A percentile compares a stretch with the other conserved stretches of the same genome.
Conservation (phyloP, 176 grass and related monocot species). For the Oryza longistaminata region DNA sequence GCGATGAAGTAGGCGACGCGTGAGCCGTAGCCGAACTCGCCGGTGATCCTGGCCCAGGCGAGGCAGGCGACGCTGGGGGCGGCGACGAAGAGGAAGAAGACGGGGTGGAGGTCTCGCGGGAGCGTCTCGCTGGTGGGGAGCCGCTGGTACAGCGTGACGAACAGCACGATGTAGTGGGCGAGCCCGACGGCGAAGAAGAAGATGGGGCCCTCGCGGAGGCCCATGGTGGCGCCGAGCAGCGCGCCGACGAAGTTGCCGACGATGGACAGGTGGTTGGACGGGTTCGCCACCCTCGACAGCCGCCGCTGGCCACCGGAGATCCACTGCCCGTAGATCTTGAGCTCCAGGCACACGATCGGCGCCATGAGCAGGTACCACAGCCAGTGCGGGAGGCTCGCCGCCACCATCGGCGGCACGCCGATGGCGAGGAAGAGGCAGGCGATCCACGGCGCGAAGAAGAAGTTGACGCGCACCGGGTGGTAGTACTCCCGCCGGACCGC, state of each 20-base stretch:
- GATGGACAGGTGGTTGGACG: slow-evolving; percentile 83
- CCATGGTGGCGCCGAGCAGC: slow-evolving; percentile 81
- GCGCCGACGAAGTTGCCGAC: slow-evolving; percentile 96
- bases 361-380: slow-evolving; percentile 90
- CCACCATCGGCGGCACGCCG: slow-evolving; percentile 54
- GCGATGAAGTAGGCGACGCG: slow-evolving; percentile 74
- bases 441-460: slow-evolving; percentile 99
- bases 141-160: slow-evolving; percentile 95
- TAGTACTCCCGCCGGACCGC: slow-evolving; percentile 85
- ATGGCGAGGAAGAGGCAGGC: slow-evolving; percentile 85
- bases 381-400: slow-evolving; percentile 33
- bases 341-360: slow-evolving; percentile 76
- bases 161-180: slow-evolving; percentile 85
- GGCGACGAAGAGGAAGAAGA: slow-evolving; percentile 91
- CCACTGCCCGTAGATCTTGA: slow-evolving; percentile 99
- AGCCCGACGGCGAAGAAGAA: slow-evolving; percentile 94
- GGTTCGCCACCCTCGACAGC: slow-evolving; percentile 81
- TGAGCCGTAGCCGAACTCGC: slow-evolving; percentile 70
- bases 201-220: slow-evolving; percentile 68
- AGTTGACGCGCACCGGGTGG: slow-evolving; percentile 90
- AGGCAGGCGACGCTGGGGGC: slow-evolving; percentile 81
- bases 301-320: slow-evolving; percentile 85
- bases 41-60: slow-evolving; percentile 78
- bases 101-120: slow-evolving; percentile 85
- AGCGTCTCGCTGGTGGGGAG: slow-evolving; percentile 95